Conservation (phyloP, 2,329 filamentous ascomycete genomes). For the Fusarium dlaminii region DNA sequence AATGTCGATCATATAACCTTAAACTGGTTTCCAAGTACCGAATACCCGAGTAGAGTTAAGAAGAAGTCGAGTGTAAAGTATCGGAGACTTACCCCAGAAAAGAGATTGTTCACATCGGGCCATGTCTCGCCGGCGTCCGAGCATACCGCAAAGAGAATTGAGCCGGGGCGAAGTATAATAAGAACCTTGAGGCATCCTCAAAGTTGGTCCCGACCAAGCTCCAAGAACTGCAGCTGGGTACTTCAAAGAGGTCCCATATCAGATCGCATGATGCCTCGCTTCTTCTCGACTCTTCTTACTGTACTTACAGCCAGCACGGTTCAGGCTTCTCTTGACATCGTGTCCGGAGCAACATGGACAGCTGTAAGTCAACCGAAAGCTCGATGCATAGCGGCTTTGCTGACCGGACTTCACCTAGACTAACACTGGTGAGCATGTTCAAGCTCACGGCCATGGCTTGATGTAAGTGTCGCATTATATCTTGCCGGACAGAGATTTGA, state of each 20-base stretch:
- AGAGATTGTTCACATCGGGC: not conserved
- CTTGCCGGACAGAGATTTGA: not conserved
- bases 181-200: not conserved
- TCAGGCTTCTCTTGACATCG: constrained; percentile 46
- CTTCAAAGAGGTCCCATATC: not conserved
- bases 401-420: constrained; percentile 36
- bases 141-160: not conserved
- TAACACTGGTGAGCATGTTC: constrained; percentile 64
- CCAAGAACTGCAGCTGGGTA: not conserved
- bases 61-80: not conserved
- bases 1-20: not conserved
- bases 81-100: not conserved
- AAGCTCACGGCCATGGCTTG: constrained; percentile 74
- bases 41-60: not conserved
- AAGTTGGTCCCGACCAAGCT: not conserved
- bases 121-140: not conserved
- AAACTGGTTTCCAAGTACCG: not conserved
- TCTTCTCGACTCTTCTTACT: constrained; percentile 4
- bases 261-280: not conserved
- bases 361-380: constrained; percentile 42
- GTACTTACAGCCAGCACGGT: constrained; percentile 3
- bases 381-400: rapidly evolving
- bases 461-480: constrained; percentile 49
- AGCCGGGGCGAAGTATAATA: not conserved
- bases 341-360: constrained; percentile 59